A percentile compares a stretch with the other conserved stretches of the same genome.
These are phyloP conservation scores for Blastocystis sp. DNA, from an alignment of 352 stramenopile genomes.

Conservation along the genomic window DNA sequence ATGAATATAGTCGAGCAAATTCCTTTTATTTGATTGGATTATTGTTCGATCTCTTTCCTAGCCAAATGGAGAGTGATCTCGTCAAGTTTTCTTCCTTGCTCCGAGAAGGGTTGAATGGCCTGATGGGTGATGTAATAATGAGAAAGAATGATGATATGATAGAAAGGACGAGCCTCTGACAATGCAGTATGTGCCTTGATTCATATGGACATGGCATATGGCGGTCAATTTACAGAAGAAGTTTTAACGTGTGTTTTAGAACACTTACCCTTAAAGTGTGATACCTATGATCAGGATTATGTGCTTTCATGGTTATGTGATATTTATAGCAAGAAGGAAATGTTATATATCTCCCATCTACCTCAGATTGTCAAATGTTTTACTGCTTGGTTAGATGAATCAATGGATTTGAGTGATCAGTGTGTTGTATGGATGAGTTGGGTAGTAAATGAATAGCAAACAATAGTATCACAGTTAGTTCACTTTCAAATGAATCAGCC, in stretches of 20 bases:
- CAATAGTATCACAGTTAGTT: not conserved
- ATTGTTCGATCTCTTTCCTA: not conserved
- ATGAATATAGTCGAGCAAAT: conserved; percentile 33
- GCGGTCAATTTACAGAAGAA: conserved; percentile 25
- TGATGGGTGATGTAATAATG: not conserved
- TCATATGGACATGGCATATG: conserved; percentile 12
- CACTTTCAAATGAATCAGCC: not conserved
- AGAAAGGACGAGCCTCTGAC: conserved; percentile 26
- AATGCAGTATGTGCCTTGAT: conserved; percentile 57
- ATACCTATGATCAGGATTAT: conserved; percentile 33
- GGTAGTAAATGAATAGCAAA: not conserved
- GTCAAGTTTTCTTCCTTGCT: not conserved
- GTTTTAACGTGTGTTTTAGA: conserved; percentile 10
- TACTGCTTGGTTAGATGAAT: not conserved
- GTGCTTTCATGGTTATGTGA: not conserved
- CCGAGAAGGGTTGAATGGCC: not conserved
- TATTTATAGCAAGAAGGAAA: not conserved
- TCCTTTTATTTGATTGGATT: conserved; percentile 39
- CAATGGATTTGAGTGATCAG: conserved; percentile 18
- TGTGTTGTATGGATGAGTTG: not conserved
- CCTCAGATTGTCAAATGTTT: not conserved
- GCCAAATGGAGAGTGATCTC: not conserved
- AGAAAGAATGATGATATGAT: not conserved
- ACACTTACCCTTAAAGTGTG: not conserved
- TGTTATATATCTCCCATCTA: not conserved